Evolutionary conservation across 2,329 filamentous ascomycete genomes (phyloP), one percentile per base, ranked within the genome.

Genomic region (Aspergillus clavatus): DNA sequence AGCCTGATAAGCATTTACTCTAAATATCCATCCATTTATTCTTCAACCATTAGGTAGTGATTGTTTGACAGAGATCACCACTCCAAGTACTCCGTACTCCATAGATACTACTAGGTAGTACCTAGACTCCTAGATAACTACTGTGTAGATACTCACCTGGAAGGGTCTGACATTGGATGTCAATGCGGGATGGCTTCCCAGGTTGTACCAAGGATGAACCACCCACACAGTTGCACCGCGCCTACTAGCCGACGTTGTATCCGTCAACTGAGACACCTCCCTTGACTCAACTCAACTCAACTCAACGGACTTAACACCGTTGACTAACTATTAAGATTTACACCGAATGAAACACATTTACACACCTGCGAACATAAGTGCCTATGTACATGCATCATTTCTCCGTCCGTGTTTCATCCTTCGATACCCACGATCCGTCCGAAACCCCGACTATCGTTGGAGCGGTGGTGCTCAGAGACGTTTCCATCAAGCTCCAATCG

Each of bases 401-500:
- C 42, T 19, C 40, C 12, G 40, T 21, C n/a, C 14, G 29, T 16
- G 31, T 35, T 16, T 52, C 45, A 27, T 43, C 46, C 8, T 47
- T 43, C 10, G 46, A 49, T 8, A 43, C 40, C 3, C 47, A 52
- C 7, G 51, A 48, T 36, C 40, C 38, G 16, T 51, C 46, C 3
- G 48, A 47, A 14, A 55, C 48, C 1, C 48, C 50, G 16, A 53
- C 31, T 33, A 56, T 21, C 8, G 49, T 44, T 11, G 48, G 42
- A 10, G 43, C 45, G 7, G 24, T 36, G 12, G 44, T 23, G 7
- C 35, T 44, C 6, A 16, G 7, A 16, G 14, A 16, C 14, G 24
- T 44, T 27, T 66, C 58, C 18, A 62, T 47, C 39, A 74, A 61
- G 24, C 59, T 70, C 68, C 74, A 76, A 46, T 77, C 74, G 11